Evolutionary conservation across 768 basidiomycete genomes (phyloP).

Genomic region (Suillus decipiens): DNA sequence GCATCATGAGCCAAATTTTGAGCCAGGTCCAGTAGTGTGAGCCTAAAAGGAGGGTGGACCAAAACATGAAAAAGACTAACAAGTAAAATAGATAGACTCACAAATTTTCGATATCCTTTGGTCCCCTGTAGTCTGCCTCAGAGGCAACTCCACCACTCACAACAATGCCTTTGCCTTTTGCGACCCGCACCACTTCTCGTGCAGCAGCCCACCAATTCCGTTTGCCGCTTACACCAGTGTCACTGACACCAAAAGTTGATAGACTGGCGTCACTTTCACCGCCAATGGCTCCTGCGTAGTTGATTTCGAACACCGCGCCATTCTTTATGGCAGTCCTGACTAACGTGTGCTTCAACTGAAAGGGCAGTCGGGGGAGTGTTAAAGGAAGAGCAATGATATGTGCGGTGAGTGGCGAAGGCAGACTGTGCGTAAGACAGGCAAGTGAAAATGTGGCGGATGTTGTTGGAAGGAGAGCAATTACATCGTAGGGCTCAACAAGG

Average conservation of each 20-base stretch:
- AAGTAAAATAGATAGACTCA: constrained; percentile 36
- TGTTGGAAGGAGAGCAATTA: constrained; percentile 75
- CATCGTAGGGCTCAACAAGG: constrained; percentile 67
- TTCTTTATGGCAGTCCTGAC: constrained; percentile 80
- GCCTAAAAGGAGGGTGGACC: constrained; percentile 39
- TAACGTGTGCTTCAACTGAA: constrained; percentile 81
- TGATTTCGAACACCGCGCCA: constrained; percentile 82
- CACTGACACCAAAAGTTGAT: constrained; percentile 48
- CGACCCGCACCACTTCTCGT: constrained; percentile 74
- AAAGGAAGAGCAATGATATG: constrained; percentile 83
- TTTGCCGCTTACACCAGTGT: constrained; percentile 57
- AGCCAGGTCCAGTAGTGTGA: constrained; percentile 64
- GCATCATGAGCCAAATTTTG: constrained; percentile 70
- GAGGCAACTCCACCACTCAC: constrained; percentile 68
- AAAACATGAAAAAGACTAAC: constrained; percentile 1
- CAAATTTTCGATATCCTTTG: constrained; percentile 78
- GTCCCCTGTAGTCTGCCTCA: constrained; percentile 65
- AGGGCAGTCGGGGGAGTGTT: constrained; percentile 75
- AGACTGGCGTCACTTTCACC: constrained; percentile 54
- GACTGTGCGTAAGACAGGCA: constrained; percentile 79
- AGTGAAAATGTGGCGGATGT: constrained; percentile 71
- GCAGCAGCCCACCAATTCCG: constrained; percentile 86
- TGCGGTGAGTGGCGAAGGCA: constrained; percentile 73
- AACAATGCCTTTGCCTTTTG: constrained; percentile 76
- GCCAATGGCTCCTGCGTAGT: constrained; percentile 73